Evolutionary conservation across 2,329 filamentous ascomycete species (phyloP).

Genomic region (Aquanectria penicillioides): DNA sequence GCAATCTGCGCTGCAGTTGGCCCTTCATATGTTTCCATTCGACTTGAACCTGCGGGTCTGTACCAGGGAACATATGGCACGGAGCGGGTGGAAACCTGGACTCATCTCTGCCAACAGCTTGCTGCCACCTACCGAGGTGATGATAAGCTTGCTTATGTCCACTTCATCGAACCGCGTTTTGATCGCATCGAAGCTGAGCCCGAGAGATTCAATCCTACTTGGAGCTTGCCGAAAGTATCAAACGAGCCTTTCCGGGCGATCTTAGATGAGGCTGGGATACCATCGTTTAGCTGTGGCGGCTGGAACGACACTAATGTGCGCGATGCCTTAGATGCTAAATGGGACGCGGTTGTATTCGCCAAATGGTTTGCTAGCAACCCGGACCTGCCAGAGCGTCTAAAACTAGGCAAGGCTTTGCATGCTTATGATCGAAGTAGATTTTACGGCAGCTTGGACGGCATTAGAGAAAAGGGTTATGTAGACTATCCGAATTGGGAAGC

Average conservation of each 20-base stretch:
- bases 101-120: not conserved
- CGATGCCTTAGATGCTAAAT: not conserved
- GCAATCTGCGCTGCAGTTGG: not conserved
- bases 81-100: slow-evolving; percentile 1
- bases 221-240: not conserved
- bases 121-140: not conserved
- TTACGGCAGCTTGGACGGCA: slow-evolving; percentile 5
- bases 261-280: not conserved
- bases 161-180: slow-evolving; percentile 2
- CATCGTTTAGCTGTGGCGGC: not conserved
- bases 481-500: slow-evolving; percentile 6
- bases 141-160: slow-evolving; percentile 1
- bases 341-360: slow-evolving; percentile 3
- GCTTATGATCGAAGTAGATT: slow-evolving; percentile 6
- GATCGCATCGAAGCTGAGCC: slow-evolving; percentile 1
- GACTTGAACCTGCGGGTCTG: not conserved
- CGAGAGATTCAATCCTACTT: not conserved
- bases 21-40: slow-evolving; percentile 1
- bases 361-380: slow-evolving; percentile 10
- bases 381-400: not conserved
- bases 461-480: not conserved
- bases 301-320: not conserved
- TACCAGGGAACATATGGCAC: not conserved
- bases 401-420: not conserved
- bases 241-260: not conserved